Percentiles rank a stretch among this genome's conserved stretches.
Evolutionary conservation across 208 protist genomes (phyloP).

Genomic region (Trypanosoma theileri): DNA sequence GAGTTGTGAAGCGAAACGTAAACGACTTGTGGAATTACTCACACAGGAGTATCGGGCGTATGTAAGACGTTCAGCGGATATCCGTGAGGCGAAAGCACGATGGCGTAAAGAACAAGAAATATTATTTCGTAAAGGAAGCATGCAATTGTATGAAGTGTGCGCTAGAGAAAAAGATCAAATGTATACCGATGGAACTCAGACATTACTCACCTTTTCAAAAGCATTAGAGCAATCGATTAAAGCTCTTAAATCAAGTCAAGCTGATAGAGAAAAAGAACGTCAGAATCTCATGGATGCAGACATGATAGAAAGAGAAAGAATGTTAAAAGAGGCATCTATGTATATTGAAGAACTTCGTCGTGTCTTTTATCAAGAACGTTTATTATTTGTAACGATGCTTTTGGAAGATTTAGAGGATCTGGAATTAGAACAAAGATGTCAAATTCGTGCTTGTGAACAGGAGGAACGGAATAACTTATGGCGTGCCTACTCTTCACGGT

Average conservation of each 20-base stretch:
- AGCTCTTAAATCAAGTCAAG: neutral
- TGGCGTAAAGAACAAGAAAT: constrained; percentile 18
- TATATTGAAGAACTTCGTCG: constrained; percentile 6
- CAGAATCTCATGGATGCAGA: constrained; percentile 12
- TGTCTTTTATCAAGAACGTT: constrained; percentile 14
- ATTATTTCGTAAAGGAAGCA: neutral
- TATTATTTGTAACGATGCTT: constrained; percentile 17
- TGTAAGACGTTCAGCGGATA: constrained; percentile 22
- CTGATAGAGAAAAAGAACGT: constrained; percentile 7
- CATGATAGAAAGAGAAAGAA: neutral
- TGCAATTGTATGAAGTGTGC: neutral
- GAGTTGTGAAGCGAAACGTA: constrained; percentile 9
- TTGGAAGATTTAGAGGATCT: constrained; percentile 10
- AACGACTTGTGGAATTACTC: constrained; percentile 14
- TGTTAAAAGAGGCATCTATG: constrained; percentile 10
- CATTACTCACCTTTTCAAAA: neutral
- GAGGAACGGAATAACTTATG: constrained; percentile 14
- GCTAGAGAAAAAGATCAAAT: constrained; percentile 4
- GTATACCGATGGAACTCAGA: neutral
- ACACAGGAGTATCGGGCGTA: constrained; percentile 24
- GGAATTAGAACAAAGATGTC: constrained; percentile 10
- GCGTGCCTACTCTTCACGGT: constrained; percentile 10
- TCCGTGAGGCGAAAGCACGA: constrained; percentile 19
- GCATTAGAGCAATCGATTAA: neutral
- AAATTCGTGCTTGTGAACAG: constrained; percentile 5